These are phyloP conservation scores for Sordaria brevicollis DNA, from an alignment of 495 filamentous ascomycete species.

Conservation along the genomic window DNA sequence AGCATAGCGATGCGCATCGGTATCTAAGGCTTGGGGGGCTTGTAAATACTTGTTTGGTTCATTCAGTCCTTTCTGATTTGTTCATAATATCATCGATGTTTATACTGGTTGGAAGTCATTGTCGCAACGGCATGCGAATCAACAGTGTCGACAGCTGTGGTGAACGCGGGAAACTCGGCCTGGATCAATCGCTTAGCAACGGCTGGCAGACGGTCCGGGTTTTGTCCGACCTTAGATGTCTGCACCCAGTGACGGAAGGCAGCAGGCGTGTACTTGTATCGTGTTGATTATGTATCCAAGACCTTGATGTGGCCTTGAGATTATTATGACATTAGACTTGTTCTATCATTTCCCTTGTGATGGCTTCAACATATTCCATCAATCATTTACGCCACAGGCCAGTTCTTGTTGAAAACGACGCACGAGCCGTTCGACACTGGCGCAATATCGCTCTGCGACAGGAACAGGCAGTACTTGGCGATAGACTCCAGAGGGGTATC, in stretches of 20 bases:
- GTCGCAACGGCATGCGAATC: not conserved
- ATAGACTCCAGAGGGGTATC: constrained; percentile 20
- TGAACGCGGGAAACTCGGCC: not conserved
- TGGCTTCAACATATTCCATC: not conserved
- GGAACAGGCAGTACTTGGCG: constrained; percentile 32
- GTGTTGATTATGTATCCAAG: not conserved
- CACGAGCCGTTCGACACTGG: constrained; percentile 25
- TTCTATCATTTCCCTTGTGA: not conserved
- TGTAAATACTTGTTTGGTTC: not conserved
- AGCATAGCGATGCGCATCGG: not conserved
- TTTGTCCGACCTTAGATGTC: not conserved
- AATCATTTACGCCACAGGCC: constrained; percentile 20
- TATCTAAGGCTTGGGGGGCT: not conserved
- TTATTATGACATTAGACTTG: not conserved
- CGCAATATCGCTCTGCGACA: constrained; percentile 28
- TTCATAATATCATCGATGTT: not conserved
- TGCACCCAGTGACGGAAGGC: not conserved
- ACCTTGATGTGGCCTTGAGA: not conserved
- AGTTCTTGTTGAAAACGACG: constrained; percentile 29
- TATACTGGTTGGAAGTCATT: not conserved
- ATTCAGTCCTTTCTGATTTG: not conserved
- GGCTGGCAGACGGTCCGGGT: not conserved
- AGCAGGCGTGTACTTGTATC: not conserved
- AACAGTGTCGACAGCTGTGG: not conserved
- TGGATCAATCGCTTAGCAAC: not conserved